phyloP scores from a whole-genome alignment of 2,329 filamentous ascomycete genomes.

The Talaromyces sp. region DNA sequence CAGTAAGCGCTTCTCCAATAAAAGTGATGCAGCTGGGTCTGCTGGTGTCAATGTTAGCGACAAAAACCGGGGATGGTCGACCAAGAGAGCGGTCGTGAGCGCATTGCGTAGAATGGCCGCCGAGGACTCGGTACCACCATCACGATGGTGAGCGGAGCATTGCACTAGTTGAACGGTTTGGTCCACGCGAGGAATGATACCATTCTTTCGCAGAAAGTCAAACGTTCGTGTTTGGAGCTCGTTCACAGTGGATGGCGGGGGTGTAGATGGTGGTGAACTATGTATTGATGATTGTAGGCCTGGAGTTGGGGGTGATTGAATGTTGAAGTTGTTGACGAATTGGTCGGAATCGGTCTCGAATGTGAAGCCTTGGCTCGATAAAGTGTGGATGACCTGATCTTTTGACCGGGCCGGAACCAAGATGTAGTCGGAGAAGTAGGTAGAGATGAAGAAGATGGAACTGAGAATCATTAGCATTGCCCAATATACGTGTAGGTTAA shows the following conservation, averaged over 20 bases:
- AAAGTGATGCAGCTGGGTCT: constrained; percentile 45
- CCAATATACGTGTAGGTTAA: not conserved
- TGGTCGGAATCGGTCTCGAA: constrained; percentile 69
- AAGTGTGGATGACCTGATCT: constrained; percentile 68
- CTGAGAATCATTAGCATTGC: constrained; percentile 31
- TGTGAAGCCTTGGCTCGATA: constrained; percentile 76
- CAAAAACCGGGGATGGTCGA: constrained; percentile 47
- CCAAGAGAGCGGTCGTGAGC: constrained; percentile 35
- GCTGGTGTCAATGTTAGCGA: constrained; percentile 46
- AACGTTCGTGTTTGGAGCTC: constrained; percentile 85
- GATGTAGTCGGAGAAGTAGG: constrained; percentile 97
- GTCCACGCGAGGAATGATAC: constrained; percentile 70
- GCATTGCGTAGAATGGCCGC: constrained; percentile 39
- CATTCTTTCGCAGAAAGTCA: constrained; percentile 70
- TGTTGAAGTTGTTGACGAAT: constrained; percentile 56
- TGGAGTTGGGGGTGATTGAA: constrained; percentile 44
- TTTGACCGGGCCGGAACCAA: constrained; percentile 76
- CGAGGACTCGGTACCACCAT: constrained; percentile 32
- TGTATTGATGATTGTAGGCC: constrained; percentile 28
- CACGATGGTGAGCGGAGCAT: constrained; percentile 64
- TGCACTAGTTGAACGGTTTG: constrained; percentile 69
- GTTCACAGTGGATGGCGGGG: constrained; percentile 70
- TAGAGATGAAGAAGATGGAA: constrained; percentile 97
- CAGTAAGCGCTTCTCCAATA: constrained; percentile 51
- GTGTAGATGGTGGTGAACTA: constrained; percentile 57